A percentile compares a stretch with the other conserved stretches of the same genome.
phyloP scores from a whole-genome alignment of 169 alveolate species.

The Plasmodium ovale region DNA sequence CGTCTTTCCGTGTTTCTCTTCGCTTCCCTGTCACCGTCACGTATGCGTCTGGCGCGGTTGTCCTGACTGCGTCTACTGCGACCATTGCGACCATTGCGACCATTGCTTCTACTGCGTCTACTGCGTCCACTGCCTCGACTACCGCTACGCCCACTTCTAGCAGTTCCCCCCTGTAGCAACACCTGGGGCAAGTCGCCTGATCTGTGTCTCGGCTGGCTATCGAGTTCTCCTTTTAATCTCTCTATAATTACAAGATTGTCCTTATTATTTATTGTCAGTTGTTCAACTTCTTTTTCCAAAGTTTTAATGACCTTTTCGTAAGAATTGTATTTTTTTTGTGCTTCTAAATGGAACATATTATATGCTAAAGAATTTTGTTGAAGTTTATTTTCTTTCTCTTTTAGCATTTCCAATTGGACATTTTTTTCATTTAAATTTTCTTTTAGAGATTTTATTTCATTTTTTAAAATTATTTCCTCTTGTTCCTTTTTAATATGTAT shows the following conservation, averaged over 20 bases:
- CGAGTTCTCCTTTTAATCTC: conserved; percentile 38
- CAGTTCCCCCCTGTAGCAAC: neutral
- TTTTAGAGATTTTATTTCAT: conserved; percentile 68
- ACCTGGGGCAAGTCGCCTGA: conserved; percentile 1
- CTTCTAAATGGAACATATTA: conserved; percentile 61
- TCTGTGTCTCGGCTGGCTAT: conserved; percentile 1
- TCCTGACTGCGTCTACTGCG: neutral
- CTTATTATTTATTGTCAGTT: conserved; percentile 56
- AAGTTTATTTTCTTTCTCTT: conserved; percentile 54
- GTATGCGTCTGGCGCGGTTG: neutral
- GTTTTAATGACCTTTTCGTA: conserved; percentile 42
- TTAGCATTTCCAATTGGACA: conserved; percentile 40
- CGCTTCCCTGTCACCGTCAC: neutral
- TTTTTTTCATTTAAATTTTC: conserved; percentile 73
- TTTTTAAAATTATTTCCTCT: conserved; percentile 44
- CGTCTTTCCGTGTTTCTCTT: neutral
- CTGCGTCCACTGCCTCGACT: neutral
- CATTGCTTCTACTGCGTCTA: neutral
- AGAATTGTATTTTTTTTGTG: conserved; percentile 64
- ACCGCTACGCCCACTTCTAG: neutral
- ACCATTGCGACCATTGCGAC: neutral
- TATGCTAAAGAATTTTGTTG: conserved; percentile 39
- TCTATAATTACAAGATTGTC: conserved; percentile 65
- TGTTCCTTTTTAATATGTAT: conserved; percentile 50
- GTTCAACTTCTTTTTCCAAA: conserved; percentile 63